These are phyloP conservation scores for Nakaseomyces uthaithaninus DNA, from an alignment of 1,139 yeast genomes.

Conservation along the genomic window DNA sequence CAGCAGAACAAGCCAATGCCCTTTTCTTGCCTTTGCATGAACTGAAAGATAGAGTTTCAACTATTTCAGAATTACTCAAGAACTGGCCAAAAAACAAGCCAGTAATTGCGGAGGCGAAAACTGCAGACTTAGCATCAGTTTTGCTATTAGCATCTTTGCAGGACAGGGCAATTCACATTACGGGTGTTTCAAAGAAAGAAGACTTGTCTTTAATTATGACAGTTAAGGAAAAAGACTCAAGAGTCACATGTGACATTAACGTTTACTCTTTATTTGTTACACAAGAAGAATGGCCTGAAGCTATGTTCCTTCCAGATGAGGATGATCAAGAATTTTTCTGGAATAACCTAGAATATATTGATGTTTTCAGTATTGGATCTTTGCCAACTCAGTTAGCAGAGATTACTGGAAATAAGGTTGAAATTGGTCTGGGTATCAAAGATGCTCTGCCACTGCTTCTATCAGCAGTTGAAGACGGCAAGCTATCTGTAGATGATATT, in stretches of 20 bases:
- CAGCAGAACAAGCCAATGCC: constrained; percentile 64
- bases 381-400: constrained; percentile 67
- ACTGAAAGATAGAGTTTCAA: constrained; percentile 59
- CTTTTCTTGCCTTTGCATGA: constrained; percentile 76
- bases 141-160: constrained; percentile 84
- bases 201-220: constrained; percentile 78
- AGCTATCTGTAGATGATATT: constrained; percentile 65
- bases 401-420: constrained; percentile 50
- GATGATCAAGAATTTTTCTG: constrained; percentile 79
- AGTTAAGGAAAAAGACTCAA: constrained; percentile 74
- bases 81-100: constrained; percentile 83
- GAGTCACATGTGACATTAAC: constrained; percentile 86
- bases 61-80: constrained; percentile 70
- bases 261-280: constrained; percentile 72
- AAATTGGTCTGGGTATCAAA: constrained; percentile 67
- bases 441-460: constrained; percentile 79
- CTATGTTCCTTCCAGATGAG: constrained; percentile 65
- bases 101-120: constrained; percentile 84
- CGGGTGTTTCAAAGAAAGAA: constrained; percentile 72
- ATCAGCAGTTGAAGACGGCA: constrained; percentile 69
- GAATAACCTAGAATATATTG: constrained; percentile 64
- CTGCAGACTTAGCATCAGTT: constrained; percentile 86
- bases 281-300: constrained; percentile 62
- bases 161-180: constrained; percentile 78
- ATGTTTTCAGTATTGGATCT: constrained; percentile 81